Conservation (phyloP, 108 stramenopile species). For the Bacterosira constricta region DNA sequence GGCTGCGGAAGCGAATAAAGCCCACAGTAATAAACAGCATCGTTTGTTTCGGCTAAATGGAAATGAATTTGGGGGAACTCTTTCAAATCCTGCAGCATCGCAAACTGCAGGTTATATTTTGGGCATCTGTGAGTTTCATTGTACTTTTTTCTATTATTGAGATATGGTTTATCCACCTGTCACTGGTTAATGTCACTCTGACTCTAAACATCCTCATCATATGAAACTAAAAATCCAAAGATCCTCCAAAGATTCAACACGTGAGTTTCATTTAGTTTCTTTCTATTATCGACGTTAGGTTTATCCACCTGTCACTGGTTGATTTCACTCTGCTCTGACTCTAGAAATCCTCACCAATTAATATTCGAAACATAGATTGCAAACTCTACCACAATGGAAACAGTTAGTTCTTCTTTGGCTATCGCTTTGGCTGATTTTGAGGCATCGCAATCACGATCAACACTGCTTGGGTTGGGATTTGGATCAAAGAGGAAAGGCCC, state of each 20-base stretch:
- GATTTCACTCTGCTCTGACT: background rate
- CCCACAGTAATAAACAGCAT: slow-evolving; percentile 1
- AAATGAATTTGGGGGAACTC: slow-evolving; percentile 20
- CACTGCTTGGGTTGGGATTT: slow-evolving; percentile 46
- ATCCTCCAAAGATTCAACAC: no score
- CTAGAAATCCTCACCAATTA: slow-evolving; percentile 22
- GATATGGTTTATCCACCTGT: no score
- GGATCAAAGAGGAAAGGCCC: background rate
- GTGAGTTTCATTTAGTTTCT: background rate
- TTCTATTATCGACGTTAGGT: no score
- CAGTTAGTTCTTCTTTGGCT: slow-evolving; percentile 76
- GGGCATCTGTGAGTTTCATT: slow-evolving; percentile 24
- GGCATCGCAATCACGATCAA: slow-evolving; percentile 67
- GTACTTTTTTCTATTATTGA: no score
- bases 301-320: no score
- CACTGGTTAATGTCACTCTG: background rate
- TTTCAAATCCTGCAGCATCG: slow-evolving; percentile 17
- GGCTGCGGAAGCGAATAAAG: slow-evolving; percentile 8
- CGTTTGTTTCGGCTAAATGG: slow-evolving; percentile 2
- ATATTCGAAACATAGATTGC: slow-evolving; percentile 75
- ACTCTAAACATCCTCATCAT: background rate
- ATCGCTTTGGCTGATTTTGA: slow-evolving; percentile 81
- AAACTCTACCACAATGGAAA: slow-evolving; percentile 75
- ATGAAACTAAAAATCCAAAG: slow-evolving; percentile 74
- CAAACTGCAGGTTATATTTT: slow-evolving; percentile 30